Percentiles rank a stretch among this genome's conserved stretches.
These are phyloP conservation scores for Phalaenopsis equestris DNA, from an alignment of 106 monocot species.

Conservation along the genomic window DNA sequence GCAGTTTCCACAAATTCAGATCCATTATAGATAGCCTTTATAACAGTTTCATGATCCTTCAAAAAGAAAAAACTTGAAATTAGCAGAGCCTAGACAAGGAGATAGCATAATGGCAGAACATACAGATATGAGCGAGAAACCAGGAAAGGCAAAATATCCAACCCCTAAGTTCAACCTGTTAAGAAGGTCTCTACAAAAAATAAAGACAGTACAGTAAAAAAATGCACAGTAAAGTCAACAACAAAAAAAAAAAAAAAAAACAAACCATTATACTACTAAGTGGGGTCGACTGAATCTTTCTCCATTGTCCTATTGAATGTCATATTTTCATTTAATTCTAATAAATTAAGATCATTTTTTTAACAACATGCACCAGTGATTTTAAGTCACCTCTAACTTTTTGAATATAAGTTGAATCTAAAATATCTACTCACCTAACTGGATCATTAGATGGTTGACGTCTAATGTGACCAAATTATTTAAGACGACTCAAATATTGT, in stretches of 20 bases:
- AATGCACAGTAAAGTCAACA: neutral
- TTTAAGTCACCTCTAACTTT: too few relatives aligned
- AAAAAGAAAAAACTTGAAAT: neutral
- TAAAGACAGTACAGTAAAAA: neutral
- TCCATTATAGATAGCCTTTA: conserved; percentile 89
- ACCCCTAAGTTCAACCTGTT: neutral
- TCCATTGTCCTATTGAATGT: too few relatives aligned
- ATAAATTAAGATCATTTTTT: too few relatives aligned
- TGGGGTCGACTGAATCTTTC: too few relatives aligned
- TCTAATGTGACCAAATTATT: too few relatives aligned
- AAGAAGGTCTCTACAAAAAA: neutral
- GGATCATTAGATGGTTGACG: too few relatives aligned
- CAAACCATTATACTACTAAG: too few relatives aligned
- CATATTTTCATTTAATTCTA: too few relatives aligned
- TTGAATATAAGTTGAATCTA: too few relatives aligned
- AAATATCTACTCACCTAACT: too few relatives aligned
- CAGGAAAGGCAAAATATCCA: neutral
- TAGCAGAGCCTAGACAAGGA: neutral
- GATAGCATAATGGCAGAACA: neutral
- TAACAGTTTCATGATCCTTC: conserved; percentile 74
- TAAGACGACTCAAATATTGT: too few relatives aligned
- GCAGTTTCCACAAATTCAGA: conserved; percentile 43
- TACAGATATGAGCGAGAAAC: neutral
- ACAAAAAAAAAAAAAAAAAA: neutral
- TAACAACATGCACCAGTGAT: too few relatives aligned